Percentiles rank a stretch among this genome's conserved stretches.
Conservation (phyloP, 1,284 basidiomycete species). For the Coniophora puteana region DNA sequence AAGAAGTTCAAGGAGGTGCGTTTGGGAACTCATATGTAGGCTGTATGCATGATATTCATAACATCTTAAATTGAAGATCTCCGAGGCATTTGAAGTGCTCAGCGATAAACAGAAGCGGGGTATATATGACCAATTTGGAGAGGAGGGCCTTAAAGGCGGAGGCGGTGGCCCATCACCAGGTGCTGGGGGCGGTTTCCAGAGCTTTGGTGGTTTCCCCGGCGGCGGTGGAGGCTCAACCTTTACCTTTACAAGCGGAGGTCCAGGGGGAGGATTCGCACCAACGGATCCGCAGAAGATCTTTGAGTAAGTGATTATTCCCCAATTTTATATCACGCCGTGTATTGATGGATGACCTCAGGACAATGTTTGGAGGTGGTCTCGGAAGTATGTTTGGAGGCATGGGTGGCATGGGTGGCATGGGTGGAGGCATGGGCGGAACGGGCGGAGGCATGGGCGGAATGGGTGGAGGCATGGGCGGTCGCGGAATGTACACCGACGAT, state of each 20-base stretch:
- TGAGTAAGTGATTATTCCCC: constrained; percentile 53
- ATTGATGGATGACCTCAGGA: constrained; percentile 40
- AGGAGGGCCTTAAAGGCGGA: constrained; percentile 88
- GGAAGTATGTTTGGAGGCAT: constrained; percentile 35
- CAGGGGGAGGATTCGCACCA: constrained; percentile 64
- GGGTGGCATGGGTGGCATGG: constrained; percentile 31
- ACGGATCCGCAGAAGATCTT: constrained; percentile 91
- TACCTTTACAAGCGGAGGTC: constrained; percentile 52
- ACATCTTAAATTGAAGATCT: constrained; percentile 49
- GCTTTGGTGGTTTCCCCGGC: constrained; percentile 49
- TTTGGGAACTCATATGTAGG: background rate
- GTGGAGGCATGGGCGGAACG: constrained; percentile 36
- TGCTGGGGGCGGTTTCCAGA: constrained; percentile 45
- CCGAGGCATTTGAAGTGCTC: constrained; percentile 96
- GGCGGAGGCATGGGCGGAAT: constrained; percentile 25
- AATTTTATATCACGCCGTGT: background rate
- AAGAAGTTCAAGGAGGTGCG: constrained; percentile 91
- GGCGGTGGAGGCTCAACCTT: constrained; percentile 53
- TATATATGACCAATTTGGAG: constrained; percentile 94
- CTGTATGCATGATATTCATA: background rate
- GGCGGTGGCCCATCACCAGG: constrained; percentile 49
- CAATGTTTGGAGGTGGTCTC: constrained; percentile 55
- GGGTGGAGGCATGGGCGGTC: constrained; percentile 30
- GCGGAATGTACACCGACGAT: constrained; percentile 44
- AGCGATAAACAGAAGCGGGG: constrained; percentile 91